Conservation (phyloP, 306 rosid genomes). For the Hippophae rhamnoides region DNA sequence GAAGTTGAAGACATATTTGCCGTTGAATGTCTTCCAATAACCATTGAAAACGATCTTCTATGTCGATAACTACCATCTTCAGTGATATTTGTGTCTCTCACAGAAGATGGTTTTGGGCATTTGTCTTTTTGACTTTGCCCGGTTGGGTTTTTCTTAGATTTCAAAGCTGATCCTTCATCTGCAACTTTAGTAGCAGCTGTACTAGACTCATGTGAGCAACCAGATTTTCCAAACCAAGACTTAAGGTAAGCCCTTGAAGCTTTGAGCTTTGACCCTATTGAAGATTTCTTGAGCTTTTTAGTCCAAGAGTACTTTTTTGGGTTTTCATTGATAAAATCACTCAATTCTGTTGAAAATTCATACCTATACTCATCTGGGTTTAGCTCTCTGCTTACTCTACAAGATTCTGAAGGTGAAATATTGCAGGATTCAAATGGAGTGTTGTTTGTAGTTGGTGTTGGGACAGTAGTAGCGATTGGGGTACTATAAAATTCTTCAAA, state of each 20-base stretch:
- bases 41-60: slow-evolving; percentile 75
- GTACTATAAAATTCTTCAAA: slow-evolving; percentile 69
- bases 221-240: slow-evolving; percentile 72
- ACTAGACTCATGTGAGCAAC: slow-evolving; percentile 66
- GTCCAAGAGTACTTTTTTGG: slow-evolving; percentile 58
- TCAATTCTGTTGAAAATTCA: slow-evolving; percentile 25
- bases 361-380: slow-evolving; percentile 44
- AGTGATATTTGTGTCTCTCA: slow-evolving; percentile 27
- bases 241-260: slow-evolving; percentile 83
- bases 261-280: slow-evolving; percentile 63
- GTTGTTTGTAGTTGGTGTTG: slow-evolving; percentile 53
- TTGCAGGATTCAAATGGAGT: slow-evolving; percentile 93
- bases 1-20: slow-evolving; percentile 7
- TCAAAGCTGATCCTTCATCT: slow-evolving; percentile 60
- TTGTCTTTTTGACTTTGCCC: slow-evolving; percentile 55
- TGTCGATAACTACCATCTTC: slow-evolving; percentile 40
- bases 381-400: slow-evolving; percentile 66
- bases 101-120: slow-evolving; percentile 25
- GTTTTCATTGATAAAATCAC: slow-evolving; percentile 30
- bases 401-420: slow-evolving; percentile 66
- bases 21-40: slow-evolving; percentile 45
- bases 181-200: slow-evolving; percentile 53
- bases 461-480: slow-evolving; percentile 54
- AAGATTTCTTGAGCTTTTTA: slow-evolving; percentile 63
- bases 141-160: slow-evolving; percentile 48